These are phyloP conservation scores for Vachellia collinsii DNA, from an alignment of 306 rosid genomes.

Conservation along the genomic window DNA sequence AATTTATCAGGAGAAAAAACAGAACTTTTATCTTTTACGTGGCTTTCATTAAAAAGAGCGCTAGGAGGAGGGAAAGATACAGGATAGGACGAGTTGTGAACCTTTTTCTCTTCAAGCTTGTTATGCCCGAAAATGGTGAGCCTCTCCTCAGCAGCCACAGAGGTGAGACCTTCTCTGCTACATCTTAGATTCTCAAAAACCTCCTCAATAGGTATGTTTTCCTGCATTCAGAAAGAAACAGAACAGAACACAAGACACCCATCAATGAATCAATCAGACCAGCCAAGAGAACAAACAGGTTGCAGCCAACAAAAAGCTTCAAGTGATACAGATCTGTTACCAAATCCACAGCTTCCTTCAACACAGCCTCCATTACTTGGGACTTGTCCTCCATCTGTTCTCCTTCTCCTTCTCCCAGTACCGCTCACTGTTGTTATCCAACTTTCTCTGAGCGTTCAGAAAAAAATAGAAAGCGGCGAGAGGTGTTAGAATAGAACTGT, in stretches of 20 bases:
- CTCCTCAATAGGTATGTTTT: conserved; percentile 94
- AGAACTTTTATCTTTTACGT: neutral
- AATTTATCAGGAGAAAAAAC: conserved; percentile 23
- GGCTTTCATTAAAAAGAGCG: conserved; percentile 16
- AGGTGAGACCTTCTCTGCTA: conserved; percentile 86
- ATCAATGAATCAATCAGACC: conserved; percentile 24
- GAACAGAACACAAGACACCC: conserved; percentile 1
- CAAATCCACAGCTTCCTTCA: conserved; percentile 98
- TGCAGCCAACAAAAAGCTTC: conserved; percentile 25
- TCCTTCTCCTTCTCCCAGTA: conserved; percentile 1
- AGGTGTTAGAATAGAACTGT: conserved; percentile 19
- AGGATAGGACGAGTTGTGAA: neutral
- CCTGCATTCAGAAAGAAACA: conserved; percentile 60
- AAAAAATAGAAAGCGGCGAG: conserved; percentile 32
- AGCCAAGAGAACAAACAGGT: conserved; percentile 4
- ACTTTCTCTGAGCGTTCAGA: conserved; percentile 54
- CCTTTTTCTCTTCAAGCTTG: conserved; percentile 96
- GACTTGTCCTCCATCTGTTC: conserved; percentile 73
- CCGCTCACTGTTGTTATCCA: conserved; percentile 26
- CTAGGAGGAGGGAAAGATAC: neutral
- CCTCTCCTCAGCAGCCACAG: conserved; percentile 89
- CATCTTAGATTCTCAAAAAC: conserved; percentile 97
- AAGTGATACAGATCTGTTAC: conserved; percentile 74
- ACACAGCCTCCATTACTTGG: conserved; percentile 81
- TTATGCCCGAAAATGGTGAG: conserved; percentile 84